Base-by-base conservation (phyloP, 495 filamentous ascomycete species). In the Penicillium subrubescens region DNA sequence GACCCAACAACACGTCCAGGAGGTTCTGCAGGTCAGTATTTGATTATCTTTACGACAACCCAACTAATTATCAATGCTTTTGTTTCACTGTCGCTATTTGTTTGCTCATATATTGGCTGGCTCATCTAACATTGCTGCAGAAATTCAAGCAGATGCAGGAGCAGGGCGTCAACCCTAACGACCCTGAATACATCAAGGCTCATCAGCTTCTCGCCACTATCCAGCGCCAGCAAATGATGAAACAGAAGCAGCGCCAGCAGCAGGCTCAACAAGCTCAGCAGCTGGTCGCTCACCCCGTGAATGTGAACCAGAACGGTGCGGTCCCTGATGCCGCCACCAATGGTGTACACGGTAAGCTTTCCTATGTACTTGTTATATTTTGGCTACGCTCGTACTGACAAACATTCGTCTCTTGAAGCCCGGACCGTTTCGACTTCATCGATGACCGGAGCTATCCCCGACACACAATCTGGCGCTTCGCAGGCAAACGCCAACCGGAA, bases 81-180 rank as follows among this genome's bases (percentile, higher is more conserved):
- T 37, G 31, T 33, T 8, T 23, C 11, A 21, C 33, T 23, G 8
- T 39, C 25, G 53, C 33, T 12, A 14, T 17, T 23, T 25, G 48
- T 11, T 35, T 11, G 17, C 15, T 19, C 19, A 8, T 56, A 17
- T 7, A 11, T 39, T 56, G 1, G 33, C 29, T 39, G 5, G 15
- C n/a, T 6, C 17, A n/a, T 55, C 76, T 81, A 65, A 79, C 72
- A 62, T 48, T 41, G 14, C 14, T 46, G 39, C 71, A 96, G 92
- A 92, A 90, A 78, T 94, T 86, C 71, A 87, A 90, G 65, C 88
- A 91, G 75, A 88, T 97, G 88, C 90, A 91, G 81, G 80, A 87
- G 31, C 81, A 88, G 63, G 91, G 91, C 39, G 87, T 94, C 19
- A 83, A 87, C 17, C 83, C 86, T 60, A 88, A 83, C 63, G 90